A percentile compares a stretch with the other conserved stretches of the same genome.
These are phyloP conservation scores for Cercospora zeina DNA, from an alignment of 2,329 filamentous ascomycete genomes.

Conservation along the genomic window DNA sequence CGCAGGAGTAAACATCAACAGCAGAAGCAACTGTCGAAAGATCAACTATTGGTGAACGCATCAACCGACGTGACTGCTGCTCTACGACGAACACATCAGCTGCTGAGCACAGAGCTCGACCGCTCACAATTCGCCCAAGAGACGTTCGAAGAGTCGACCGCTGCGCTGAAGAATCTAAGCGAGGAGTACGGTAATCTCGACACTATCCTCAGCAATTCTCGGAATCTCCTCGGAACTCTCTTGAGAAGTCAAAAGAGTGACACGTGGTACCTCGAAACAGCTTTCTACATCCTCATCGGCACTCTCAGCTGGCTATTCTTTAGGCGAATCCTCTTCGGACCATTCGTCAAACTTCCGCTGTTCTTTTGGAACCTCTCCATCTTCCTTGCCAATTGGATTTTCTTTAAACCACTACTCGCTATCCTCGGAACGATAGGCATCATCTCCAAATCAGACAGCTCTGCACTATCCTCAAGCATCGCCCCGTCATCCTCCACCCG, in stretches of 20 bases:
- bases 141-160: conserved; percentile 79
- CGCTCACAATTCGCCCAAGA: conserved; percentile 88
- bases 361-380: conserved; percentile 31
- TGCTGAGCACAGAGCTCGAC: conserved; percentile 81
- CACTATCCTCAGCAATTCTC: conserved; percentile 70
- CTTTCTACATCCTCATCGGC: conserved; percentile 75
- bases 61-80: conserved; percentile 82
- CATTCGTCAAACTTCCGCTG: conserved; percentile 74
- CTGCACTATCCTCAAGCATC: conserved; percentile 5
- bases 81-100: conserved; percentile 78
- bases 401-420: conserved; percentile 44
- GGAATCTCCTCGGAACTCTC: conserved; percentile 73
- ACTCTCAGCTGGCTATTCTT: conserved; percentile 87
- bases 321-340: conserved; percentile 80
- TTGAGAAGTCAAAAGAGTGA: conserved; percentile 90
- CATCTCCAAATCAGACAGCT: conserved; percentile 8
- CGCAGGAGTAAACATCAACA: conserved; percentile 35
- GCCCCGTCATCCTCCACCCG: conserved; percentile 37
- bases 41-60: conserved; percentile 71
- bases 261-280: conserved; percentile 94
- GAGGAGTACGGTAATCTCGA: conserved; percentile 81
- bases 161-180: conserved; percentile 75
- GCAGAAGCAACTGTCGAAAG: conserved; percentile 61
- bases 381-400: conserved; percentile 35
- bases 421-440: conserved; percentile 56